Evolutionary conservation across 495 filamentous ascomycete genomes (phyloP).

Genomic region (Zalerion maritima): DNA sequence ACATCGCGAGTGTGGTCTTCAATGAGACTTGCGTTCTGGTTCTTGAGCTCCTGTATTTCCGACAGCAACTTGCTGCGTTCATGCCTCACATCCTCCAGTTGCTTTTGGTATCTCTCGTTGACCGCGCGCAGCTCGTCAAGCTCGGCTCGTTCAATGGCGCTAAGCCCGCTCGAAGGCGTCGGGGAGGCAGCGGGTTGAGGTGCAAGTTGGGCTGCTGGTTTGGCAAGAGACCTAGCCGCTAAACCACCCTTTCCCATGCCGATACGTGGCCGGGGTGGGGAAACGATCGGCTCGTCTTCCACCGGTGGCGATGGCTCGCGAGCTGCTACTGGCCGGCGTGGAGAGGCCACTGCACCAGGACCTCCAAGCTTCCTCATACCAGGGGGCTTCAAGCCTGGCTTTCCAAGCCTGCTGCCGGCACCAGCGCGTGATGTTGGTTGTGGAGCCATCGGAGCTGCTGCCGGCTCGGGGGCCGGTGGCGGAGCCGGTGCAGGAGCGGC

Average conservation of each 20-base stretch:
- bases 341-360: constrained; percentile 46
- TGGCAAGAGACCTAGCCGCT: constrained; percentile 74
- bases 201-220: constrained; percentile 38
- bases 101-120: constrained; percentile 58
- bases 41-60: constrained; percentile 76
- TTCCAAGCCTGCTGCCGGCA: constrained; percentile 44
- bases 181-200: constrained; percentile 25
- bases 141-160: constrained; percentile 68
- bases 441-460: constrained; percentile 32
- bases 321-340: constrained; percentile 42
- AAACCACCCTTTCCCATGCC: constrained; percentile 65
- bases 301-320: constrained; percentile 27
- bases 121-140: constrained; percentile 75
- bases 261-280: constrained; percentile 41
- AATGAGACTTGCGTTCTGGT: constrained; percentile 90
- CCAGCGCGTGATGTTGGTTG: constrained; percentile 45
- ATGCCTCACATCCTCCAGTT: constrained; percentile 58
- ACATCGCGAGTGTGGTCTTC: constrained; percentile 96
- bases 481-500: constrained; percentile 26
- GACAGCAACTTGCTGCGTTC: constrained; percentile 61
- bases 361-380: constrained; percentile 44
- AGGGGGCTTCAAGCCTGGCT: constrained; percentile 54
- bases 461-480: constrained; percentile 27
- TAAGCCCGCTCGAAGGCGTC: constrained; percentile 40
- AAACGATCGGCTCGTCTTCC: constrained; percentile 41